phyloP scores from a whole-genome alignment of 129 eudicot species.

The Flaveria robusta region DNA sequence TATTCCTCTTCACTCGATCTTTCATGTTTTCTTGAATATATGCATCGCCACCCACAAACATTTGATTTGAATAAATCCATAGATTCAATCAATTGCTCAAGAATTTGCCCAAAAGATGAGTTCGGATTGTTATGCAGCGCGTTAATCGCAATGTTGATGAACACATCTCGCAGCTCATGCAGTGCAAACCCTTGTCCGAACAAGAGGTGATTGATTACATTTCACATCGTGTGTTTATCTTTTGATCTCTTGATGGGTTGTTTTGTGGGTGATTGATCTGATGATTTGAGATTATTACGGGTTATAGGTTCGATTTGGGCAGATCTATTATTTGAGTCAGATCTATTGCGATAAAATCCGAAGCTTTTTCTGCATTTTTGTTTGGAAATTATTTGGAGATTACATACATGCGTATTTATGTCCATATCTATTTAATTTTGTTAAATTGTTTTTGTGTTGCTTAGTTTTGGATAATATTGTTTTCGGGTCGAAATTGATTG shows the following conservation, averaged over 20 bases:
- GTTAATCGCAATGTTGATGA: constrained; percentile 78
- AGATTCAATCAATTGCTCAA: constrained; percentile 1
- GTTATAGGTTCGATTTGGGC: constrained; percentile 14
- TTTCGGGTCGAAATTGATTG: constrained; percentile 11
- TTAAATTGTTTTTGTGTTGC: neutral
- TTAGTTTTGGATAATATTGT: neutral
- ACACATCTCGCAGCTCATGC: constrained; percentile 92
- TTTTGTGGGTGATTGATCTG: constrained; percentile 29
- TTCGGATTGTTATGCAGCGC: constrained; percentile 62
- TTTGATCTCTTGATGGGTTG: constrained; percentile 6
- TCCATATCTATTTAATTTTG: neutral
- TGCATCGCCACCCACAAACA: constrained; percentile 15
- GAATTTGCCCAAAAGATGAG: constrained; percentile 48
- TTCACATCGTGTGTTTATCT: neutral
- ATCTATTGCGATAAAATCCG: constrained; percentile 27
- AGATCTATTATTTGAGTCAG: constrained; percentile 41
- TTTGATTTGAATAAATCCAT: neutral
- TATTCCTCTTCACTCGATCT: constrained; percentile 35
- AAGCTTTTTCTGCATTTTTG: constrained; percentile 11
- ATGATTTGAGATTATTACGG: neutral
- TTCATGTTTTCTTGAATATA: neutral
- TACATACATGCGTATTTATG: neutral
- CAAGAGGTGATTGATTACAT: constrained; percentile 63
- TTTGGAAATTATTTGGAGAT: constrained; percentile 1
- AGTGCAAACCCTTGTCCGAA: constrained; percentile 96